These are phyloP conservation scores for Cryptococcus sp. DNA, from an alignment of 1,284 basidiomycete species.

Conservation along the genomic window DNA sequence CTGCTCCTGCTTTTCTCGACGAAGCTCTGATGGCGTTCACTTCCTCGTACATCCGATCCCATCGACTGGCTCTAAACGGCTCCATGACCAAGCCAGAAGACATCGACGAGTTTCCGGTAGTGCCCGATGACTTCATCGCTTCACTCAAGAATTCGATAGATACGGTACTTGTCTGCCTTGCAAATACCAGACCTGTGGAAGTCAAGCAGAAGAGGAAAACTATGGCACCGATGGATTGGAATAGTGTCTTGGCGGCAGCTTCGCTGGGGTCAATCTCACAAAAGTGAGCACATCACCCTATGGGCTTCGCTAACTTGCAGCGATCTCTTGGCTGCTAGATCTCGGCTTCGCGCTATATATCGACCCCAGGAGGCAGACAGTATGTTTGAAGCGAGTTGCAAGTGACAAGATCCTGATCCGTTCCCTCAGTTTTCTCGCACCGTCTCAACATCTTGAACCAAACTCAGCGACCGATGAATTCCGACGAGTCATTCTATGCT, in stretches of 20 bases:
- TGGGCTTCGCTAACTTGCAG: slow-evolving; percentile 1
- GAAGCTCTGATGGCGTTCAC: slow-evolving; percentile 25
- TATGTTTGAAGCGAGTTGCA: slow-evolving; percentile 1
- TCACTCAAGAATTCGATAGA: slow-evolving; percentile 9
- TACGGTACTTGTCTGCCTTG: slow-evolving; percentile 9
- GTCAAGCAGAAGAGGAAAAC: slow-evolving; percentile 10
- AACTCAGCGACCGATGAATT: too few species aligned
- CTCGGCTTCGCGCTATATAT: slow-evolving; percentile 16
- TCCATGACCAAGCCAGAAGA: neutral
- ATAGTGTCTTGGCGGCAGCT: slow-evolving; percentile 11
- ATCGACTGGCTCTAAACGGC: slow-evolving; percentile 8
- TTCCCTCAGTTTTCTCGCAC: slow-evolving; percentile 10
- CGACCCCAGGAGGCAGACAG: slow-evolving; percentile 11
- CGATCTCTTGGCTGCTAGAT: slow-evolving; percentile 10
- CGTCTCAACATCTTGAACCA: slow-evolving; percentile 11
- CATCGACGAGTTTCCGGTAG: slow-evolving; percentile 1
- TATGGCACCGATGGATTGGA: slow-evolving; percentile 19
- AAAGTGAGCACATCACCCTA: slow-evolving; percentile 4
- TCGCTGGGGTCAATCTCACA: slow-evolving; percentile 1
- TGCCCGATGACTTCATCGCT: slow-evolving; percentile 13
- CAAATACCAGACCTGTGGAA: slow-evolving; percentile 12
- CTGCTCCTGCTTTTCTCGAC: neutral
- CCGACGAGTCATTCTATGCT: neutral
- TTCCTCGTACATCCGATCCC: slow-evolving; percentile 20
- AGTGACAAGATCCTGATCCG: neutral